phyloP scores from a whole-genome alignment of 1,284 basidiomycete species.

The Taiwanofungus camphoratus region DNA sequence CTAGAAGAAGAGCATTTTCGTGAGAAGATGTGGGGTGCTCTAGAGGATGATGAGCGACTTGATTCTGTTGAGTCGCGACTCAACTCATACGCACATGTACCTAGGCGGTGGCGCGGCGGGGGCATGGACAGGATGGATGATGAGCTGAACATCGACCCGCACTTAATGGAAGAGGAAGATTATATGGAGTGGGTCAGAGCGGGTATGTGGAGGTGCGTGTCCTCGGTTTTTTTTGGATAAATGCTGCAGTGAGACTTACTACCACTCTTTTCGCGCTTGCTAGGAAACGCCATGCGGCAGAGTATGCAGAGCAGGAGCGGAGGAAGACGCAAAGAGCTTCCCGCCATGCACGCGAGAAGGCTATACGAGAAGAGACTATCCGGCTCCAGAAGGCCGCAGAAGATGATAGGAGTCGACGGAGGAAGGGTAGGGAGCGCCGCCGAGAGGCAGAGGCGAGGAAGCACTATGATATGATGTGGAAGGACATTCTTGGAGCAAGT shows the following conservation, averaged over 20 bases:
- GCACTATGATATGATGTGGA: constrained; percentile 59
- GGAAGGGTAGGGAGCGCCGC: constrained; percentile 38
- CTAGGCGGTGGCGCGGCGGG: constrained; percentile 45
- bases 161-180: constrained; percentile 74
- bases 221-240: not conserved
- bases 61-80: constrained; percentile 56
- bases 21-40: constrained; percentile 63
- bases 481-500: constrained; percentile 33
- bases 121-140: constrained; percentile 34
- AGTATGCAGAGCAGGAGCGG: constrained; percentile 57
- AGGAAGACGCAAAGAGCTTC: constrained; percentile 45
- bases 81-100: constrained; percentile 65
- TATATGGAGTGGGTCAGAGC: constrained; percentile 76
- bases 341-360: constrained; percentile 48
- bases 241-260: not conserved
- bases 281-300: constrained; percentile 61
- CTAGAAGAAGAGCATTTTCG: constrained; percentile 59
- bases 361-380: constrained; percentile 45
- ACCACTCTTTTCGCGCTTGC: too few species aligned
- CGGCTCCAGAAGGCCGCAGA: constrained; percentile 47
- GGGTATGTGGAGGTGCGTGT: constrained; percentile 73
- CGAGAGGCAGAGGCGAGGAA: constrained; percentile 40
- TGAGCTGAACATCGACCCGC: constrained; percentile 53
- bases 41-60: constrained; percentile 64
- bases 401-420: constrained; percentile 41